A percentile compares a stretch with the other conserved stretches of the same genome.
Conservation (phyloP, 129 eudicot species). For the Mikania micrantha region DNA sequence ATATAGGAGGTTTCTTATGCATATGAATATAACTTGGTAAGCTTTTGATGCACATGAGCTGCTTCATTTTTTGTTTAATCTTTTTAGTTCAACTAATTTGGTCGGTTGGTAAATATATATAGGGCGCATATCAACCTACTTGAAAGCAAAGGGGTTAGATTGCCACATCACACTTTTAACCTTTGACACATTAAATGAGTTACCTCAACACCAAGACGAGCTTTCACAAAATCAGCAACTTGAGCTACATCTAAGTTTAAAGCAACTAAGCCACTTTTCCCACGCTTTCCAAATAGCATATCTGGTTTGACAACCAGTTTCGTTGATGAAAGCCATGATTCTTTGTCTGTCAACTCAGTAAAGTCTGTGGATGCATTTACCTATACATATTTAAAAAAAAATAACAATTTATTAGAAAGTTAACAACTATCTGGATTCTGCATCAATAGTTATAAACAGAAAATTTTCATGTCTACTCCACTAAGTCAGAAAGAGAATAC, state of each 20-base stretch:
- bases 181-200: neutral
- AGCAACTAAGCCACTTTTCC: slow-evolving; percentile 88
- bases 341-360: slow-evolving; percentile 52
- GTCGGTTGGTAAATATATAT: neutral
- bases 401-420: neutral
- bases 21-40: neutral
- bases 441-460: neutral
- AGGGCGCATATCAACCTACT: neutral
- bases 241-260: slow-evolving; percentile 70
- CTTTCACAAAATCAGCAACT: slow-evolving; percentile 80
- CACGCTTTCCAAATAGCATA: slow-evolving; percentile 91
- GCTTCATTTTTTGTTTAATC: neutral
- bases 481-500: neutral
- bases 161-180: neutral
- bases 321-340: slow-evolving; percentile 83
- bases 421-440: neutral
- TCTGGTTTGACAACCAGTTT: slow-evolving; percentile 89
- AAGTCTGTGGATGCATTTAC: slow-evolving; percentile 72
- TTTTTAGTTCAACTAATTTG: neutral
- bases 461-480: neutral
- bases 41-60: neutral
- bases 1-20: neutral
- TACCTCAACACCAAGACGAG: slow-evolving; percentile 81
- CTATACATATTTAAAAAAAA: slow-evolving; percentile 33
- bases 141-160: no score